phyloP scores from a whole-genome alignment of 129 eudicot species.

The Pulicaria dysenterica region DNA sequence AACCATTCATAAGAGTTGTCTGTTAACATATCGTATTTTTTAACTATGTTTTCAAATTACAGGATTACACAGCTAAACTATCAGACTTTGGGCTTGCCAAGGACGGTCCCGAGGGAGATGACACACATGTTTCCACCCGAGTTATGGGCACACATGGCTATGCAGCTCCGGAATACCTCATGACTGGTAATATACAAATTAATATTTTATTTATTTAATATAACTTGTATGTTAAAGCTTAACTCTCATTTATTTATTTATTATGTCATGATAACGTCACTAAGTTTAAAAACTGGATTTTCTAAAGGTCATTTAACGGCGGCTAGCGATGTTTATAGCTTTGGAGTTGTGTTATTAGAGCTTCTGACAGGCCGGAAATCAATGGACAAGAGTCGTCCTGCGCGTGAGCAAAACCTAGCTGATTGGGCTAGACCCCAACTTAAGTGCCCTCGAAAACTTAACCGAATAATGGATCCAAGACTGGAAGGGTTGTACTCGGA shows the following conservation, averaged over 20 bases:
- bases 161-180: slow-evolving; percentile 88
- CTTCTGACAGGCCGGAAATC: slow-evolving; percentile 76
- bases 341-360: slow-evolving; percentile 81
- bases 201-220: no score
- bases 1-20: background rate
- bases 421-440: slow-evolving; percentile 82
- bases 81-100: slow-evolving; percentile 94
- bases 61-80: slow-evolving; percentile 84
- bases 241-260: background rate
- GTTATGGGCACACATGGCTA: slow-evolving; percentile 97
- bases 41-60: background rate
- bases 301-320: slow-evolving; percentile 78
- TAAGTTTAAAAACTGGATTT: slow-evolving; percentile 7
- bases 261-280: background rate
- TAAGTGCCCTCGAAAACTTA: slow-evolving; percentile 51
- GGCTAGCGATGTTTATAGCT: slow-evolving; percentile 93
- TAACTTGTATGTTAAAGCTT: background rate
- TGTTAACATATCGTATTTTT: background rate
- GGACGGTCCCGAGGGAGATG: slow-evolving; percentile 94
- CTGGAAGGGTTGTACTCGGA: slow-evolving; percentile 79
- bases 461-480: slow-evolving; percentile 78
- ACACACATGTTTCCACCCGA: slow-evolving; percentile 89
- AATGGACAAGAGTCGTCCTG: slow-evolving; percentile 74
- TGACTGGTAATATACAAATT: slow-evolving; percentile 65
- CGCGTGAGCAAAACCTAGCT: slow-evolving; percentile 67